Evolutionary conservation across 2,329 filamentous ascomycete genomes (phyloP), one percentile per base, ranked within the genome.

Genomic region (Colletotrichum sp.): DNA sequence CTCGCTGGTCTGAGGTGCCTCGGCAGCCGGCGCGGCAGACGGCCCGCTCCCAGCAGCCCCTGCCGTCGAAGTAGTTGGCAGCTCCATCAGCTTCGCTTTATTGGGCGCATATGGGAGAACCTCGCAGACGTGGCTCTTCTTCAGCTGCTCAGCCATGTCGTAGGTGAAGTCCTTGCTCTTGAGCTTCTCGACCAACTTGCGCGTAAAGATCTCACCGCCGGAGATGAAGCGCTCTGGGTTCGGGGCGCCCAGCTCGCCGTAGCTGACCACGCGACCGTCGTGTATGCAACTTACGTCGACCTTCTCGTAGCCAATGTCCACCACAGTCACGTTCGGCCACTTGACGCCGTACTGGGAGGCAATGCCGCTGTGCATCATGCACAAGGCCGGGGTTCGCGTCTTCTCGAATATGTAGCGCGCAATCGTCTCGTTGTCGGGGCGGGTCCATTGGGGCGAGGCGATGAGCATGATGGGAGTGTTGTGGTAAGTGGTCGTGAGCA

Each of bases 391-490:
- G 0, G 95, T 97, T 87, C 96, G 97, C 82, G 98, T 98, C 86
- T 97, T 98, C 85, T 99, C 97, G 81, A 99, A 99, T 78, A 99
- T 92, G 87, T 98, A 99, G 78, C 97, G 95, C 16, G 96, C 94
- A 79, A 99, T 93, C 52, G 91, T 91, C 85, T 99, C 96, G 82
- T 94, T 94, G 84, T 98, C 96, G 77, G 94, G 93, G 10, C 94
- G 92, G 6, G 95, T 96, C 96, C 97, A 99, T 79, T 93, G 93
- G 6, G 97, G 96, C 79, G 98, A 95, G 9, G 94, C 92, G 85
- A 99, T 94, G 77, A 99, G 92, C 83, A 99, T 90, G 78, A 99
- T 95, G 3, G 97, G 96, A 0, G 96, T 98, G 86, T 98, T 98
- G 86, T 99, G 97, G 83, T 98, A 97, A 5, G 95, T 95, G 30